These are phyloP conservation scores for Xylaria sp. DNA, from an alignment of 2,329 filamentous ascomycete genomes.

Conservation along the genomic window DNA sequence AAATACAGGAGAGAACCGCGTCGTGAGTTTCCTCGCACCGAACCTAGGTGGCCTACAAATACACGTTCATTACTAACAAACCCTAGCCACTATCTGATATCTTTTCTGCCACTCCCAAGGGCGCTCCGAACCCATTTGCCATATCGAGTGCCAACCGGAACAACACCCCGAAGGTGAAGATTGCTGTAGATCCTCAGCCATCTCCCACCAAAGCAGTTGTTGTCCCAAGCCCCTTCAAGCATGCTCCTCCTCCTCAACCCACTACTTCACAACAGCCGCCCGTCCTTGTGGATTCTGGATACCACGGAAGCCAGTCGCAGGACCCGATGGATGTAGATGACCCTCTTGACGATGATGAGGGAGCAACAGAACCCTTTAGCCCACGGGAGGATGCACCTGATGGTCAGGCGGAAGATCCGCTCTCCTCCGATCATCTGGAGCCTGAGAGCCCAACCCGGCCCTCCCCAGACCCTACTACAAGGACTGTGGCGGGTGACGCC, in stretches of 20 bases:
- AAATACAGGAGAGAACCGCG: constrained; percentile 59
- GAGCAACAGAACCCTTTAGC: constrained; percentile 29
- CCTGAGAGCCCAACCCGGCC: constrained; percentile 23
- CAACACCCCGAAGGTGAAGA: constrained; percentile 61
- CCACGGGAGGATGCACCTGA: constrained; percentile 18
- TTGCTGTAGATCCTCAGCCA: constrained; percentile 55
- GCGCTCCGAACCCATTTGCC: constrained; percentile 56
- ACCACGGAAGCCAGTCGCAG: constrained; percentile 68
- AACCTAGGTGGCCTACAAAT: constrained; percentile 3
- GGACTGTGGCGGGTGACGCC: constrained; percentile 25
- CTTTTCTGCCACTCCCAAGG: constrained; percentile 59
- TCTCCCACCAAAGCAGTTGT: constrained; percentile 38
- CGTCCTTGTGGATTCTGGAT: constrained; percentile 66
- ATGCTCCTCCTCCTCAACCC: constrained; percentile 38
- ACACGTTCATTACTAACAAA: constrained; percentile 19
- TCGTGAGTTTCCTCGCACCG: constrained; percentile 53
- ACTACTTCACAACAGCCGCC: constrained; percentile 30
- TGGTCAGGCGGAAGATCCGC: constrained; percentile 27
- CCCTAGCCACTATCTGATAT: constrained; percentile 61
- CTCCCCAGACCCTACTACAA: constrained; percentile 26
- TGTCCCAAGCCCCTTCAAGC: constrained; percentile 40
- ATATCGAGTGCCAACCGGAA: constrained; percentile 51
- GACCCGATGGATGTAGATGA: constrained; percentile 51
- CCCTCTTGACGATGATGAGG: constrained; percentile 21
- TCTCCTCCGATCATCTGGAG: constrained; percentile 22